Evolutionary conservation across 2,329 filamentous ascomycete genomes (phyloP).

Genomic region (Onygenales sp.): DNA sequence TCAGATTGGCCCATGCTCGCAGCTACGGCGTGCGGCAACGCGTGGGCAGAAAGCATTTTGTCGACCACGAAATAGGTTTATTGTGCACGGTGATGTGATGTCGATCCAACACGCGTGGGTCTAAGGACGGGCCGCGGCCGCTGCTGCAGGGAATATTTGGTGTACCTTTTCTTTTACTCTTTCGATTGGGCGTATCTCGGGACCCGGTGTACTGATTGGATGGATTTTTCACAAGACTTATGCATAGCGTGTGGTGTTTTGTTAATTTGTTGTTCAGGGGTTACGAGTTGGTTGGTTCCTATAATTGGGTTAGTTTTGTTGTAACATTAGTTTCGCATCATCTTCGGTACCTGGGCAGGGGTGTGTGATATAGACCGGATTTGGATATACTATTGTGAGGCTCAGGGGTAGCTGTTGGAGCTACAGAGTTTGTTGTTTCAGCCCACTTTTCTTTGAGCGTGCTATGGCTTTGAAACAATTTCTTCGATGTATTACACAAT

Average conservation of each 20-base stretch:
- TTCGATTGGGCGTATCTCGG: neutral
- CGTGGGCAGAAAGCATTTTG: slow-evolving; percentile 1
- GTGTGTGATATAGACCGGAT: too few relatives aligned
- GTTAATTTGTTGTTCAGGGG: neutral
- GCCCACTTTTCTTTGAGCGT: too few relatives aligned
- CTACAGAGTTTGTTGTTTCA: too few relatives aligned
- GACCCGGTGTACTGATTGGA: neutral
- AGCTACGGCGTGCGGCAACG: slow-evolving; percentile 2
- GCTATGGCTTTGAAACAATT: too few relatives aligned
- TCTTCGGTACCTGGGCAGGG: neutral
- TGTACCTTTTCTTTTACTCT: neutral
- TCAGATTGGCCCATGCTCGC: slow-evolving; percentile 12
- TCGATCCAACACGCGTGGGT: neutral
- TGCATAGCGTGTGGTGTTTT: neutral
- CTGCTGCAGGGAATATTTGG: neutral
- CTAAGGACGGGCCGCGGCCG: neutral
- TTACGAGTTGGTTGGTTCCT: neutral
- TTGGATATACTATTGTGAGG: too few relatives aligned
- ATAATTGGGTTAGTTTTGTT: neutral
- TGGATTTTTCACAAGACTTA: neutral
- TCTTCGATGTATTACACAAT: too few relatives aligned
- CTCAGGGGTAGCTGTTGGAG: too few relatives aligned
- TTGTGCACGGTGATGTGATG: slow-evolving; percentile 9
- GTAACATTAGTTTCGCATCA: neutral
- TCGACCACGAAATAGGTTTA: neutral